Percentiles rank a stretch among this genome's conserved stretches.
phyloP scores from a whole-genome alignment of 2,329 filamentous ascomycete genomes.

The Tolypocladium guangdongense region DNA sequence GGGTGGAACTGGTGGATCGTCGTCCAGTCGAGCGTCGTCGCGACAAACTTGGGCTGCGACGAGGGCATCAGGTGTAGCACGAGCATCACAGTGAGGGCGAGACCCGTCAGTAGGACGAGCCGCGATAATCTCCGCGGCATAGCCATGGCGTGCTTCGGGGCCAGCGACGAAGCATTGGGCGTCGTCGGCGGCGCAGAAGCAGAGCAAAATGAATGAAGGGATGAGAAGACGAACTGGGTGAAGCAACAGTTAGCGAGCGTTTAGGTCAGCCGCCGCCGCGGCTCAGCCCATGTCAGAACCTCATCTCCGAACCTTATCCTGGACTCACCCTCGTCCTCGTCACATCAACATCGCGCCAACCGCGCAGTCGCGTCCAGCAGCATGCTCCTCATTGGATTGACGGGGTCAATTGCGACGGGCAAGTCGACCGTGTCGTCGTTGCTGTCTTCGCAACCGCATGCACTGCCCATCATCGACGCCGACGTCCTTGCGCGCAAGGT shows the following conservation, averaged over 20 bases:
- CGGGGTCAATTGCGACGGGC: conserved; percentile 93
- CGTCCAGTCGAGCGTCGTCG: conserved; percentile 21
- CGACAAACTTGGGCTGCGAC: conserved; percentile 8
- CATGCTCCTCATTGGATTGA: conserved; percentile 82
- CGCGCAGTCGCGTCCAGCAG: background rate
- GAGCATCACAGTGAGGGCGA: conserved; percentile 10
- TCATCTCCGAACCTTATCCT: background rate
- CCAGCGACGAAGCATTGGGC: background rate
- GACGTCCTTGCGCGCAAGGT: conserved; percentile 87
- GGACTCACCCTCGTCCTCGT: background rate
- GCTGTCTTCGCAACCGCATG: conserved; percentile 70
- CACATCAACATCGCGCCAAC: background rate
- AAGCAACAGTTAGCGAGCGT: background rate
- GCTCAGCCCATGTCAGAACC: no score
- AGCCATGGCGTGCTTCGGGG: conserved; percentile 7
- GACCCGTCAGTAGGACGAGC: conserved; percentile 9
- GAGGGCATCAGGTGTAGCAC: conserved; percentile 11
- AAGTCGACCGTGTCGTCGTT: conserved; percentile 91
- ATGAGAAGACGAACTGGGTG: no score
- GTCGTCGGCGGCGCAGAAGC: background rate
- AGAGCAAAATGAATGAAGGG: background rate
- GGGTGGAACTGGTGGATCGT: conserved; percentile 15
- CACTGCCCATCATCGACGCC: conserved; percentile 84
- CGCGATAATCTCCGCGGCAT: conserved; percentile 13
- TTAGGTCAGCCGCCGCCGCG: background rate